Base-by-base conservation (phyloP, 1,284 basidiomycete species). In the Erythrobasidium hasegawianum region DNA sequence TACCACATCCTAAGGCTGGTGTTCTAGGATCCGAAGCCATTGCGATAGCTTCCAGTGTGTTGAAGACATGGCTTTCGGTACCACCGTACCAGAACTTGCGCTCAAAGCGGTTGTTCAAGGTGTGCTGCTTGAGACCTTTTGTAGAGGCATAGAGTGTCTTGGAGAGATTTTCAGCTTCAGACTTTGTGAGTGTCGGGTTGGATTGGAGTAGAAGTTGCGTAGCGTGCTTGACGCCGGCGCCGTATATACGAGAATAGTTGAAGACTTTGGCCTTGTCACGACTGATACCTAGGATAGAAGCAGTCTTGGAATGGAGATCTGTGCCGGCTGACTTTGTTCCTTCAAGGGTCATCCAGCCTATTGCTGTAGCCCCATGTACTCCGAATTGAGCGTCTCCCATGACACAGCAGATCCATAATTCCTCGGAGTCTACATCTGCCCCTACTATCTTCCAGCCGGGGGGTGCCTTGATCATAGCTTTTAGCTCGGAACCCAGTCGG, bases 331-430 rank as follows among this genome's bases (percentile, higher is more conserved):
- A 83, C 78, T 98, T 99, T n/a, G 94, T 97, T 0, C 96, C 96
- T 78, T 98, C 96, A 24, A 98, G 84, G 11, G 95, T 98, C 95
- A 98, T 98, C 96, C 95, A 98, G 0, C 95, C 96, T 52, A 99
- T 87, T 0, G 95, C 93, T 0, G 94, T 97, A 1, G 93, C 92
- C 16, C 96, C 95, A 73, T 99, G 95, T 66, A 97, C 79, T 8
- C 95, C 96, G 76, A 98, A 97, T 78, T 99, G 95, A 0, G 94
- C 91, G 75, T 99, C 96, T 2, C 95, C 95, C 91, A 97, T 96
- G 68, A 93, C 91, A 74, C 90, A 94, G 53, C 94, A 96, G 72
- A 98, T 98, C 96, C 96, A 99, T 22, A 99, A 81, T 78, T 99
- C 96, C 79, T 99, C 94, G 33, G 91, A 96, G 77, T 99, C 95